A percentile compares a stretch with the other conserved stretches of the same genome.
Conservation (phyloP, 208 protist species). For the Eutreptiella sp. region DNA sequence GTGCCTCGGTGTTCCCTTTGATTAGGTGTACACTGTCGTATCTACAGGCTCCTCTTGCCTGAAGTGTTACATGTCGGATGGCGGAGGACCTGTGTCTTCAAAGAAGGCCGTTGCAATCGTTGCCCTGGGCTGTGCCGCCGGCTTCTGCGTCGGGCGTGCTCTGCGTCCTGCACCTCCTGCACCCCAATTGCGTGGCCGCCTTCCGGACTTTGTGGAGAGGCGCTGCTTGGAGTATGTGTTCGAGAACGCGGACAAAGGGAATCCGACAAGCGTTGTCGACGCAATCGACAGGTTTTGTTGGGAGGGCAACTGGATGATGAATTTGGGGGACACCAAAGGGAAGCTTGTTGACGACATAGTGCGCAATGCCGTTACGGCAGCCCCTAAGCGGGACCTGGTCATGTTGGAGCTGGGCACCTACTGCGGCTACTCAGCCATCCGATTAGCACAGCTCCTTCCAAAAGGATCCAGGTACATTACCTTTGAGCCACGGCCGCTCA, state of each 20-base stretch:
- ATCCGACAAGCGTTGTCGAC: neutral
- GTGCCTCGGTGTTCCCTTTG: too few species aligned
- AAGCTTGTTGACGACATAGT: neutral
- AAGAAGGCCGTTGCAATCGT: too few species aligned
- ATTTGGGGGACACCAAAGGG: neutral
- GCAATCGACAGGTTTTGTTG: slow-evolving; percentile 1
- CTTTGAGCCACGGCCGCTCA: neutral
- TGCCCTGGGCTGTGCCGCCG: too few species aligned
- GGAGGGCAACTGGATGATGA: neutral
- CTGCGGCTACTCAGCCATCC: neutral
- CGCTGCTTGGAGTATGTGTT: neutral
- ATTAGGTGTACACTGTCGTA: too few species aligned
- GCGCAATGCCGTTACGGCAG: neutral
- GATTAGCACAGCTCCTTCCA: neutral
- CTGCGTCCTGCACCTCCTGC: too few species aligned
- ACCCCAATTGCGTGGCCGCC: too few species aligned
- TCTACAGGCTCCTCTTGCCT: too few species aligned
- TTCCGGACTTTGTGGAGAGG: too few species aligned
- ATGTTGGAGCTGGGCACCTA: neutral
- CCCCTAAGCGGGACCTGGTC: neutral
- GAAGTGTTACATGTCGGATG: too few species aligned
- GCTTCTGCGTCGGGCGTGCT: too few species aligned
- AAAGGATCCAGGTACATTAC: neutral
- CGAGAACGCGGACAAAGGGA: neutral
- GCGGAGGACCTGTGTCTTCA: too few species aligned